A percentile compares a stretch with the other conserved stretches of the same genome.
phyloP scores from a whole-genome alignment of 129 eudicot species.

The Flaveria sonorensis region DNA sequence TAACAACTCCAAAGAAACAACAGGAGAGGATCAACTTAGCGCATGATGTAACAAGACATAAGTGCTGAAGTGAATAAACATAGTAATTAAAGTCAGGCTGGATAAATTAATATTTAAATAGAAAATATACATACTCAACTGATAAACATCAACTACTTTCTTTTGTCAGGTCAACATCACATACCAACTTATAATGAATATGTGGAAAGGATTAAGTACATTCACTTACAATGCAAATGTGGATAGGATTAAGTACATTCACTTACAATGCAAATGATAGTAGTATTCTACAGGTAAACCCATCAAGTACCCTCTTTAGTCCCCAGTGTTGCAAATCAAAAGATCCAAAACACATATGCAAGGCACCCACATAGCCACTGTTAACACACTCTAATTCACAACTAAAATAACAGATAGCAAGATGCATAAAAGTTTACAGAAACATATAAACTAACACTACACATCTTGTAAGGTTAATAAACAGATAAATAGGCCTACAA shows the following conservation, averaged over 20 bases:
- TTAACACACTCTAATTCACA: slow-evolving; percentile 2
- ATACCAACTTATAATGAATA: no score
- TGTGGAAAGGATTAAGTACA: no score
- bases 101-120: no score
- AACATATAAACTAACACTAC: neutral
- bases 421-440: neutral
- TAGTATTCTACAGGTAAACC: no score
- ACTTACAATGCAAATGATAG: no score
- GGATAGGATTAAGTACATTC: no score
- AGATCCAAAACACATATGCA: neutral
- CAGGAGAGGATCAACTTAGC: slow-evolving; percentile 3
- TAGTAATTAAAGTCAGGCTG: neutral
- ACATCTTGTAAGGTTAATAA: neutral
- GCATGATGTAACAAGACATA: neutral
- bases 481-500: neutral
- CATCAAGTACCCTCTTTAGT: neutral
- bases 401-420: neutral
- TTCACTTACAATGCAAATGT: no score
- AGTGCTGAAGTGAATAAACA: neutral
- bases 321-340: neutral
- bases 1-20: neutral
- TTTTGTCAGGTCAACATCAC: no score
- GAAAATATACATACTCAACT: neutral
- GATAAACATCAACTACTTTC: neutral
- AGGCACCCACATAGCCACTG: neutral